Evolutionary conservation across 2,329 filamentous ascomycete genomes (phyloP), one percentile per base, ranked within the genome.

Genomic region (Penicillium rolfsii): DNA sequence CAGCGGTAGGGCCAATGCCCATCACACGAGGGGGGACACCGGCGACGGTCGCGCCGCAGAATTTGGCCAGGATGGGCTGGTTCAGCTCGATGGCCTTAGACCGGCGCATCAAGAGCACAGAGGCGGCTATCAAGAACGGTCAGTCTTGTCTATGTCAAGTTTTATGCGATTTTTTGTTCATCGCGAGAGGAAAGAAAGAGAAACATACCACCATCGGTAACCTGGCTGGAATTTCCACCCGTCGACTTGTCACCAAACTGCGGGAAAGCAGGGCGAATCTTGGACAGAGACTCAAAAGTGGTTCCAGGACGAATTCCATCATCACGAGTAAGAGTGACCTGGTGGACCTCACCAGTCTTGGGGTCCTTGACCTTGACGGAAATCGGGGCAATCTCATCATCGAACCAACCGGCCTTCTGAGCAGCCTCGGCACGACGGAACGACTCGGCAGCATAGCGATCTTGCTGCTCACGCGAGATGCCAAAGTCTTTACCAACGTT

Each of bases 51-150:
- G 93, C 91, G 70, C 91, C 93, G 66, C 95, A 92, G 76, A 93
- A 98, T 80, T 99, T 99, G 79, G 89, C 95, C 64, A 98, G 75
- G 79, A 99, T 93, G 64, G 94, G 93, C 81, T 97, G 91, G 66
- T 90, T 89, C 48, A 97, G 87, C 79, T 90, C 88, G 73, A 91
- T 85, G 62, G 94, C 94, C 64, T 90, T 94, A 67, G 90, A 93
- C 59, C 94, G 91, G 84, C 95, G 95, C 94, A 98, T 98, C 59
- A 98, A 82, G 40, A 98, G 84, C 2, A 98, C 81, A 1, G 93
- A 92, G 8, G 94, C 93, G 45, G 93, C 91, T 87, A 65, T 54
- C 7, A 22, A 12, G 1, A 1, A 22, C 4, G 1, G 26, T 41
- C 1, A 54, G 36, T 33, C 14, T n/a, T 8, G 7, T 24, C 16